Base-by-base conservation (phyloP, 371 early-diverging fungal species). In the Zychaea mexicana region DNA sequence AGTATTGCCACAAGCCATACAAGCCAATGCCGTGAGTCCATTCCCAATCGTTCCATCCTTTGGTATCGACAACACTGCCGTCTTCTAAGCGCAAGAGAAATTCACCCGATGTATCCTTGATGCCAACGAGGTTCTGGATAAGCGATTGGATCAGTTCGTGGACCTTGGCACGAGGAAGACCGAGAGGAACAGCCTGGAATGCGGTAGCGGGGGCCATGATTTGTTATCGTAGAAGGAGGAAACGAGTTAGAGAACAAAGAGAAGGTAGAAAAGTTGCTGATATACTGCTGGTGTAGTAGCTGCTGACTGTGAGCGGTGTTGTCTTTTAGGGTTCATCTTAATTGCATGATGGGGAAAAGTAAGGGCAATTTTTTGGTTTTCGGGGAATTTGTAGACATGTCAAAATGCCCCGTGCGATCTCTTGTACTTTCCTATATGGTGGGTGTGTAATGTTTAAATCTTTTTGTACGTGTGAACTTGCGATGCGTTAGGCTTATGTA, bases 41-140 rank as follows among this genome's bases (percentile, higher is more conserved):
- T 53, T 70, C 70, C 70, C 70, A 70, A 31, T 70, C 70, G 24
- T 70, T 62, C 70, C 70, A 70, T 21, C 67, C 63, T 49, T 70
- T 70, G 28, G 70, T 70, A 32, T 70, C 70, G 2, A 66, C 62
- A 12, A 70, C 39, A 2, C 53, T 62, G 12, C 70, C 70, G 33
- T 70, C 67, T 1, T 66, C 67, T 2, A 70, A 52, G 17, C 57
- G 54, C 12, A 70, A 42, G 6, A 70, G 39, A 30, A 70, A 70
- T 39, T 66, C 67, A 15, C 70, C 70, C 10, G 63, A 52, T 1
- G 39, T 62, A 21, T 70, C 70, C 52, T 66, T 53, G 33, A 70
- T 63, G n/a, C 56, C 60, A 8, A 67, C 63, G 1, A 70, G 57
- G 15, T 70, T 69, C 12, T 57, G 33, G 42, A 67, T 63, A 21